Evolutionary conservation across 306 rosid species (phyloP).

Genomic region (Delonix regia): DNA sequence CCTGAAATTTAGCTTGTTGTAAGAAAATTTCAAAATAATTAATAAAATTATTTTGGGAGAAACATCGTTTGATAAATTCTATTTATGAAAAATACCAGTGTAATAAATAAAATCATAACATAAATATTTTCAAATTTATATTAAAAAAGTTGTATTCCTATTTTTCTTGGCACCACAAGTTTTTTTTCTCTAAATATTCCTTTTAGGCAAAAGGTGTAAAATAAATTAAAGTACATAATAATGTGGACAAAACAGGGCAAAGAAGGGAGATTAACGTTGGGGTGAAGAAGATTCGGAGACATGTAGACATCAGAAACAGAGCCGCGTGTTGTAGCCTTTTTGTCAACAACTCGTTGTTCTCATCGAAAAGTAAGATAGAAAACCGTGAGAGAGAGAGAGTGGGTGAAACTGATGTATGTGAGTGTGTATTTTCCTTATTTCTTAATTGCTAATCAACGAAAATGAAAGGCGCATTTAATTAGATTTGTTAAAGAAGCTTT

Average conservation of each 20-base stretch:
- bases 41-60: too few species aligned
- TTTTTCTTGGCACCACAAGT: not conserved
- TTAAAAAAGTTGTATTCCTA: too few species aligned
- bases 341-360: constrained; percentile 11
- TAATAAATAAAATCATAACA: too few species aligned
- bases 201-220: not conserved
- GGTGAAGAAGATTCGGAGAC: constrained; percentile 14
- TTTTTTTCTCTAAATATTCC: not conserved
- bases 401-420: not conserved
- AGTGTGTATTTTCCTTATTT: not conserved
- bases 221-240: not conserved
- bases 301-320: not conserved
- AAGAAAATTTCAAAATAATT: too few species aligned
- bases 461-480: constrained; percentile 9
- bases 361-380: not conserved
- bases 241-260: not conserved
- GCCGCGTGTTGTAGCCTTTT: constrained; percentile 2
- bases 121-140: not conserved
- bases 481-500: not conserved
- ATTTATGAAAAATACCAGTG: not conserved
- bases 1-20: not conserved
- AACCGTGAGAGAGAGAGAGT: not conserved
- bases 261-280: not conserved
- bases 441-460: constrained; percentile 17
- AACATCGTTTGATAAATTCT: not conserved